Percentiles rank a stretch among this genome's conserved stretches.
These are phyloP conservation scores for Kwoniella europaea DNA, from an alignment of 768 basidiomycete genomes.

Conservation along the genomic window DNA sequence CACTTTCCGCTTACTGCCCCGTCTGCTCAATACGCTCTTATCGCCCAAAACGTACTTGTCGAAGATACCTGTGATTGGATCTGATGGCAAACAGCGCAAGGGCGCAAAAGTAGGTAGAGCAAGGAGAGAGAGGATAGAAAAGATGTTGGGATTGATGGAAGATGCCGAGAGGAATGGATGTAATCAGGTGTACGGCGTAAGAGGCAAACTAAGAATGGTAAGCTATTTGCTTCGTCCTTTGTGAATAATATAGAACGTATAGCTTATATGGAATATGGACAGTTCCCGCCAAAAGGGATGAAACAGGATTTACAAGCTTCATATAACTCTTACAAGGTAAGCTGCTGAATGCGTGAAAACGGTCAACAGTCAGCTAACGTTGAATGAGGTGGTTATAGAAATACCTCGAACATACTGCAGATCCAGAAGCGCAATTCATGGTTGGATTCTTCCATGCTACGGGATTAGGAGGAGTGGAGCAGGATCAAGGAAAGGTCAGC, in stretches of 20 bases:
- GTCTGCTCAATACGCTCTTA: constrained; percentile 40
- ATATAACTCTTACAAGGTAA: constrained; percentile 46
- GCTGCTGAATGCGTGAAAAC: constrained; percentile 61
- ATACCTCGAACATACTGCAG: constrained; percentile 64
- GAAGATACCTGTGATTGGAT: constrained; percentile 19
- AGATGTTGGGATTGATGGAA: constrained; percentile 31
- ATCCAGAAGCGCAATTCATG: constrained; percentile 82
- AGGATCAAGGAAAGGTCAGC: constrained; percentile 60
- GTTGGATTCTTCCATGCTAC: constrained; percentile 88
- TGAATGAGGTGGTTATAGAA: not conserved
- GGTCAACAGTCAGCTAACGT: not conserved
- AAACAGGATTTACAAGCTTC: constrained; percentile 46
- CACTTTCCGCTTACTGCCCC: constrained; percentile 40
- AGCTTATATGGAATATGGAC: not conserved
- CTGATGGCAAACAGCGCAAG: constrained; percentile 11
- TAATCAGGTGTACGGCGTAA: constrained; percentile 29
- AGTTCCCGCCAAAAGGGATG: constrained; percentile 54
- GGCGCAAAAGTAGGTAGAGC: constrained; percentile 27
- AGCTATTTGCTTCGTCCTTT: not conserved
- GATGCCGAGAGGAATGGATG: constrained; percentile 45
- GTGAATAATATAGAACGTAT: too few relatives aligned
- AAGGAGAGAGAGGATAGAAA: constrained; percentile 37
- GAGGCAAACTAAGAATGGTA: constrained; percentile 46
- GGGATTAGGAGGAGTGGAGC: constrained; percentile 64
- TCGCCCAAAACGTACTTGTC: constrained; percentile 33